Base-by-base conservation (phyloP, 345 rosid species). In the Crucihimalaya himalaica region DNA sequence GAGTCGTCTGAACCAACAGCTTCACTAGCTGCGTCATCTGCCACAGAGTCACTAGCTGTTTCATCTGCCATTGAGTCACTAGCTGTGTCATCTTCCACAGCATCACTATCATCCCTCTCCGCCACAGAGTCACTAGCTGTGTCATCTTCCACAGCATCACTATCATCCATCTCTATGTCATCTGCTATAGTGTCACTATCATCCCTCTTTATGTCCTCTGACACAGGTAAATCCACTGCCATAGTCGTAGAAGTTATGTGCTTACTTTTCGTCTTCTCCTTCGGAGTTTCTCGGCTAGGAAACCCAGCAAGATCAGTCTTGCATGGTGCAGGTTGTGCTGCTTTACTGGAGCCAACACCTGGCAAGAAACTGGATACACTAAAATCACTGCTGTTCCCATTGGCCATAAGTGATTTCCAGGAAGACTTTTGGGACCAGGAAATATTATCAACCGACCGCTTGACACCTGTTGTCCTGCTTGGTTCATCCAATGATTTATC, bases 341-440 rank as follows among this genome's bases (percentile, higher is more conserved):
- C 72, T 72, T 73, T 37, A 31, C 48, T 71, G 55, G 85, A 63
- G 50, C 70, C 62, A 75, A 15, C 20, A 13, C 29, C 73, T 23
- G 78, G 81, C 61, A 83, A 71, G 68, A 81, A 40, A 58, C 75
- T 84, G 18, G 88, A 81, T 70, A 84, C 73, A 65, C 78, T 83
- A 76, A 87, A 88, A 47, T 48, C 54, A 66, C 50, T 73, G 21
- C 69, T 74, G 67, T 70, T 68, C 55, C 60, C 83, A 78, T 71
- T 82, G 55, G 84, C 90, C 55, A 87, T 70, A 75, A 89, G 92
- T 71, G 82, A 79, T 78, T 68, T 88, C 96, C 97, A 93, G 8
- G 97, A 89, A 56, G 89, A 83, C 74, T 86, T 89, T 70, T 86
- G 92, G 71, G 93, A 80, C 89, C 90, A 83, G 55, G 77, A 74